phyloP scores from a whole-genome alignment of 345 rosid species.

The Viola odorata region DNA sequence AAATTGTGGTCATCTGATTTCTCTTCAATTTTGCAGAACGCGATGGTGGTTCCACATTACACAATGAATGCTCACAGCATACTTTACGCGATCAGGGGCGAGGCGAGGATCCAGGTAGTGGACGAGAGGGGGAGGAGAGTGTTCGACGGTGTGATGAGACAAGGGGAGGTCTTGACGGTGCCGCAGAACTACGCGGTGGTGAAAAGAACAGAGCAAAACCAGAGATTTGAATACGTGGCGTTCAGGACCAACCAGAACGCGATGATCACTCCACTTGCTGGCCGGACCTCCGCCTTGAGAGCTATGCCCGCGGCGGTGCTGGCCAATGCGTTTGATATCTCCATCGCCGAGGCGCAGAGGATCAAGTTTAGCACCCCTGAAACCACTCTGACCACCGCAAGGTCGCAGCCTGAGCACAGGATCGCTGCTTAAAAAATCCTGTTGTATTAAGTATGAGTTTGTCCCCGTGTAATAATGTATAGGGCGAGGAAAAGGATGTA shows the following conservation, averaged over 20 bases:
- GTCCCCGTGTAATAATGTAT: too few species aligned
- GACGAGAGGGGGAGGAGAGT: constrained; percentile 21
- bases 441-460: too few species aligned
- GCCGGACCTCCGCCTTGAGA: constrained; percentile 23
- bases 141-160: constrained; percentile 24
- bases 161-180: constrained; percentile 32
- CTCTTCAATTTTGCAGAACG: constrained; percentile 28
- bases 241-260: constrained; percentile 35
- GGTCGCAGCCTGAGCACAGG: too few species aligned
- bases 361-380: constrained; percentile 21
- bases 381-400: neutral
- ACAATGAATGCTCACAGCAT: constrained; percentile 39
- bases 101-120: constrained; percentile 28
- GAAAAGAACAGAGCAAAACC: constrained; percentile 19
- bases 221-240: constrained; percentile 33
- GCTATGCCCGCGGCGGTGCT: constrained; percentile 31
- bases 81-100: constrained; percentile 27
- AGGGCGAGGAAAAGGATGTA: too few species aligned
- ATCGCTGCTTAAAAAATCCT: too few species aligned
- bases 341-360: constrained; percentile 31
- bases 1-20: too few species aligned
- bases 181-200: constrained; percentile 33
- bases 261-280: constrained; percentile 21
- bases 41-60: constrained; percentile 29
- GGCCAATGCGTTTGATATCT: constrained; percentile 26